Evolutionary conservation across 2,329 filamentous ascomycete genomes (phyloP).

Genomic region (Claviceps spartinae): DNA sequence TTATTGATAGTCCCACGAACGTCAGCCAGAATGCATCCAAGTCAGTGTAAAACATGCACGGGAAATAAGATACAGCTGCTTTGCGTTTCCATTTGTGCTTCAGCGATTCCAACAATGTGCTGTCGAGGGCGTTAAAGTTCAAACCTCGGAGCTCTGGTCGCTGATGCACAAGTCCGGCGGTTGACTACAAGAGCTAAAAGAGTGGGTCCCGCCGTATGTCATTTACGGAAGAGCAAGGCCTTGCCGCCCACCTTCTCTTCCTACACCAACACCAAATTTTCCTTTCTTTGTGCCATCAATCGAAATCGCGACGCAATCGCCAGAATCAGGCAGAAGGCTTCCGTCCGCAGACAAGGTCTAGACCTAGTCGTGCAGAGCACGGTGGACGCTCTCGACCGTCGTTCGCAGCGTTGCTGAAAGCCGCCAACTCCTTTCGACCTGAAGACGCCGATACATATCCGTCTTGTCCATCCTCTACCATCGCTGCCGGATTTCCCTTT

Average conservation of each 20-base stretch:
- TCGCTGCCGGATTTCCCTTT: not conserved
- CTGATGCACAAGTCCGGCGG: not conserved
- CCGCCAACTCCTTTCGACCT: not conserved
- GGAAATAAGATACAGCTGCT: no score
- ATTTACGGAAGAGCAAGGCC: constrained; percentile 4
- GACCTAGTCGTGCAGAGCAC: not conserved
- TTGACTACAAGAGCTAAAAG: not conserved
- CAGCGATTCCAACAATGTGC: no score
- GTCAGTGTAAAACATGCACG: no score
- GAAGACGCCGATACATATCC: not conserved
- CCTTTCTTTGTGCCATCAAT: not conserved
- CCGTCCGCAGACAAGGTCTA: not conserved
- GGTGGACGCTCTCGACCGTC: not conserved
- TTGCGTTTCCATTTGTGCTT: no score
- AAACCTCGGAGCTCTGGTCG: not conserved
- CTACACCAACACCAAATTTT: not conserved
- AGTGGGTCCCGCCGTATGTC: constrained; percentile 9
- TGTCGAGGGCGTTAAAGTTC: not conserved
- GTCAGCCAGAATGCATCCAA: no score
- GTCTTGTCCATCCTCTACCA: not conserved
- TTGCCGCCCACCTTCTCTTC: not conserved
- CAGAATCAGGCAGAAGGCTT: not conserved
- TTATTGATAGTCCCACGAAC: no score
- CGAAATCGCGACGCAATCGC: not conserved
- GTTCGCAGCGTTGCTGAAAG: not conserved